Evolutionary conservation across 805 yeast genomes (phyloP).

Genomic region (Schizosaccharomyces osmophilus): DNA sequence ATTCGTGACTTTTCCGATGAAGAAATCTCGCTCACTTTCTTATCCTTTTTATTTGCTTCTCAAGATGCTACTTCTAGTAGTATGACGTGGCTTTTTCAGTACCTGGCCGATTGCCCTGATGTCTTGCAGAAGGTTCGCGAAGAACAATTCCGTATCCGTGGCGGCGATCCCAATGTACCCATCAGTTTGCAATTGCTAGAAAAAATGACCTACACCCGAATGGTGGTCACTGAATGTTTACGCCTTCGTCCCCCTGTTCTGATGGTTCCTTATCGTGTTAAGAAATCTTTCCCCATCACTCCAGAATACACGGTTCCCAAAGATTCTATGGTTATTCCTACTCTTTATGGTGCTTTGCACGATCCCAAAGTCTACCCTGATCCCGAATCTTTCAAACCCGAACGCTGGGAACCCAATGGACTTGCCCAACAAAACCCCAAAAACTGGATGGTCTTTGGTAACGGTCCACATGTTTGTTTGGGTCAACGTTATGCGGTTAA

Average conservation of each 20-base stretch:
- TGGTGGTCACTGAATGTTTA: constrained; percentile 77
- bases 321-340: constrained; percentile 92
- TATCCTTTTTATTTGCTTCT: constrained; percentile 89
- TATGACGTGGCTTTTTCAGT: constrained; percentile 95
- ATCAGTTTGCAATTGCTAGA: constrained; percentile 54
- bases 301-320: constrained; percentile 78
- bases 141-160: constrained; percentile 69
- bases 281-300: constrained; percentile 62
- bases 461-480: constrained; percentile 88
- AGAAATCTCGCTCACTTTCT: constrained; percentile 88
- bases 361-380: constrained; percentile 91
- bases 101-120: constrained; percentile 87
- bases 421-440: constrained; percentile 32
- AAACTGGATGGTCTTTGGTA: constrained; percentile 92
- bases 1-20: constrained; percentile 67
- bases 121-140: constrained; percentile 64
- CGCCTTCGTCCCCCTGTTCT: constrained; percentile 93
- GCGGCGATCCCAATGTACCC: constrained; percentile 39
- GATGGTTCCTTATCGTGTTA: constrained; percentile 92
- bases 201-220: constrained; percentile 63
- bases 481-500: constrained; percentile 87
- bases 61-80: constrained; percentile 95
- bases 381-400: constrained; percentile 87
- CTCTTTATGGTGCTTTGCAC: constrained; percentile 83
- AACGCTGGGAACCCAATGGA: constrained; percentile 67